Evolutionary conservation across 2,329 filamentous ascomycete genomes (phyloP).

Genomic region (Fusarium albidum): DNA sequence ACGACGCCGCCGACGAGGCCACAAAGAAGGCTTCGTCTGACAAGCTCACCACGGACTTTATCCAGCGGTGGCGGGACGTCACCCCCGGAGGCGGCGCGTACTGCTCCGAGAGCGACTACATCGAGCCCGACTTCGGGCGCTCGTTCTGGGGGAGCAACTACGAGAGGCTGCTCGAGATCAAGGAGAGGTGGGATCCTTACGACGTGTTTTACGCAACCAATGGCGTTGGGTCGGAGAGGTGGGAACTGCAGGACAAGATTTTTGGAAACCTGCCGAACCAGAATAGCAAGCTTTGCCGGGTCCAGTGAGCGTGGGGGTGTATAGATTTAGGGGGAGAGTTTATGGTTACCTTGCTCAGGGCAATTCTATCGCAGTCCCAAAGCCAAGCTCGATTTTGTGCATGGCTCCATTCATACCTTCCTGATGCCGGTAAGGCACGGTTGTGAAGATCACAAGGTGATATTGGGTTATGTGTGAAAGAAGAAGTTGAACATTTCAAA

Average conservation of each 20-base stretch:
- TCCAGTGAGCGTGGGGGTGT: too few species aligned
- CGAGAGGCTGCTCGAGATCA: conserved; percentile 50
- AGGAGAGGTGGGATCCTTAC: conserved; percentile 56
- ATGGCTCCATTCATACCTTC: too few species aligned
- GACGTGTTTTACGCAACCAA: conserved; percentile 57
- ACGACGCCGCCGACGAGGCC: conserved; percentile 10
- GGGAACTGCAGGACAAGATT: conserved; percentile 47
- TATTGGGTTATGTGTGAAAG: too few species aligned
- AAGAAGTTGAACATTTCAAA: too few species aligned
- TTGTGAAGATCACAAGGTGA: too few species aligned
- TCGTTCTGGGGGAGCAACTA: conserved; percentile 60
- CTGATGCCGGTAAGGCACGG: too few species aligned
- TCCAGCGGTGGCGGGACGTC: conserved; percentile 22
- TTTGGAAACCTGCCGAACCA: conserved; percentile 25
- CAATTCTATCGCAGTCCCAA: too few species aligned
- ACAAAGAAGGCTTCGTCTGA: conserved; percentile 18
- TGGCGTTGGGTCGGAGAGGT: conserved; percentile 60
- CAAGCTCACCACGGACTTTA: conserved; percentile 19
- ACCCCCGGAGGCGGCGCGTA: conserved; percentile 55
- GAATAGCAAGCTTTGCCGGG: conserved; percentile 27
- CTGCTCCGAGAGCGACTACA: conserved; percentile 61
- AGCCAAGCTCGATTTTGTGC: too few species aligned
- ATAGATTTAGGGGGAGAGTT: too few species aligned
- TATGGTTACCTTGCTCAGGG: too few species aligned
- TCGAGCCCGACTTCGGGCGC: conserved; percentile 54